Base-by-base conservation (phyloP, 352 stramenopile species). In the Halophytophthora polymorphica region DNA sequence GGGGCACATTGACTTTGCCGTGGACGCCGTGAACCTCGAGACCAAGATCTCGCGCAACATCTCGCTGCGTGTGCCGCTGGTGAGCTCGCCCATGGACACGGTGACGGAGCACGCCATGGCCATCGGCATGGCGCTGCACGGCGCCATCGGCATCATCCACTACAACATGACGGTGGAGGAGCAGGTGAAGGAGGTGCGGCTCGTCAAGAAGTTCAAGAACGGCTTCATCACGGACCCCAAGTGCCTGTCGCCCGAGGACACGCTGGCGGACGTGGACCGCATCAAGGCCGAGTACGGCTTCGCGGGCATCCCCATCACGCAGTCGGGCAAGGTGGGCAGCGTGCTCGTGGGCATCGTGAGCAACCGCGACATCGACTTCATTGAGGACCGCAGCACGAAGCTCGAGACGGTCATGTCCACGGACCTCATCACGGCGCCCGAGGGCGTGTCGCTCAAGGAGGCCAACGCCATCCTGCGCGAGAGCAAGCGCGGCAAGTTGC, bases 131-230 rank as follows among this genome's bases (percentile, higher is more conserved):
- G 98, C 97, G 6, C 79, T 99, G 33, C 96, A 99, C 75, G 98
- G 98, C 36, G 93, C 95, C 31, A 98, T 99, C 56, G 98, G 98
- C 28, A 98, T 99, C 62, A 99, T 99, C 63, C 98, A 99, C 79
- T 99, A 99, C 75, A 99, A 99, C 88, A 98, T 98, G 83, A 97
- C 83, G 23, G 69, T 98, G 23, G 91, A 98, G 56, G 96, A 99
- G 54, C 97, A 99, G 77, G 96, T 88, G 21, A 93, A 93, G 61
- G 86, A 95, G 61, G 90, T 97, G 70, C 68, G 70, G 29, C 73
- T 94, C 18, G 97, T 99, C 25, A 99, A 99, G 82, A 97, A 98
- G 59, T 99, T 98, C 79, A 99, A 99, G 82, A 99, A 99, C 73
- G 97, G 97, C 35, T 99, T 99, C 80, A 99, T 99, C 73, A 98